Conservation (phyloP, 2,329 filamentous ascomycete genomes). For the Fusarium sororula region DNA sequence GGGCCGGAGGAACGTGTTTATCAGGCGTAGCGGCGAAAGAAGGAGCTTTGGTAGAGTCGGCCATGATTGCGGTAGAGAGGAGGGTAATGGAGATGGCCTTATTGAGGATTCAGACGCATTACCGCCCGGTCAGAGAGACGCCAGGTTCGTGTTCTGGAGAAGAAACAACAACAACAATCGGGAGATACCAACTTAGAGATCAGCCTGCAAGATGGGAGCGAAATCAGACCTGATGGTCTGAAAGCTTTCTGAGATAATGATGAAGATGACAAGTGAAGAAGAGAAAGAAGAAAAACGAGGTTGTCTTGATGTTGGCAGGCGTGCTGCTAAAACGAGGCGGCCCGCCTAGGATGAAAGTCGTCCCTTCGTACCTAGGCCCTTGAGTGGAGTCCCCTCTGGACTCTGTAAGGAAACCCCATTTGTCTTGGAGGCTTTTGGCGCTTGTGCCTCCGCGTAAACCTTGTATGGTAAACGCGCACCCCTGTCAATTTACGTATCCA, state of each 20-base stretch:
- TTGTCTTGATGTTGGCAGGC: constrained; percentile 33
- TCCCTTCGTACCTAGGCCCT: constrained; percentile 22
- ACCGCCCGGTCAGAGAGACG: constrained; percentile 36
- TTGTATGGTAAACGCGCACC: constrained; percentile 38
- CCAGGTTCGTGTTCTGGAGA: constrained; percentile 6
- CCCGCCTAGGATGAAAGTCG: constrained; percentile 29
- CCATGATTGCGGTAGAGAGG: constrained; percentile 40
- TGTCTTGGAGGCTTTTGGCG: constrained; percentile 23
- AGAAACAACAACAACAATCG: neutral
- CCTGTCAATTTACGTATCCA: constrained; percentile 26
- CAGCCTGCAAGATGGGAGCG: neutral
- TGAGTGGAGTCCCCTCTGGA: constrained; percentile 30
- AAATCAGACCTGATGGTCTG: neutral
- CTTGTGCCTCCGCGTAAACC: constrained; percentile 47
- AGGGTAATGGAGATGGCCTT: constrained; percentile 38
- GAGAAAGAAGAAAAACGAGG: constrained; percentile 24
- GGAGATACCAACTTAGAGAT: constrained; percentile 1
- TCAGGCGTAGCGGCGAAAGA: constrained; percentile 37
- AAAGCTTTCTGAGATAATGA: constrained; percentile 1
- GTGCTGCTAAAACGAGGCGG: constrained; percentile 43
- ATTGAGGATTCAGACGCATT: constrained; percentile 41
- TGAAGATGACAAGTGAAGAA: constrained; percentile 7
- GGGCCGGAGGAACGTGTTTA: constrained; percentile 37
- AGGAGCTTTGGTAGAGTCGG: constrained; percentile 35
- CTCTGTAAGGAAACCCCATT: constrained; percentile 17